Base-by-base conservation (phyloP, 768 basidiomycete genomes). In the Amanita pallidorosea region DNA sequence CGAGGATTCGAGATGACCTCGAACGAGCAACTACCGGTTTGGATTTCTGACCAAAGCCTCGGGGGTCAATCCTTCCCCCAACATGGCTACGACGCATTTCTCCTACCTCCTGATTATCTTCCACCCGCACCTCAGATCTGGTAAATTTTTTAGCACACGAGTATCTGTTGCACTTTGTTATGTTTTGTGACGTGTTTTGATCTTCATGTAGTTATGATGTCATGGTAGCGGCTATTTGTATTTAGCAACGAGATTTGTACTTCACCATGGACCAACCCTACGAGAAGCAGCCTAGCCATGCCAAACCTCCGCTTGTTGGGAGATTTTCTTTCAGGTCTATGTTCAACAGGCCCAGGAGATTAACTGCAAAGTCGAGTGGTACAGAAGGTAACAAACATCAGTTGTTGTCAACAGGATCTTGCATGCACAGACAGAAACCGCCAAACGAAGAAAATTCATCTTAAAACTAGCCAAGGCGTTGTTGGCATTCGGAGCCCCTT, bases 401-500 rank as follows among this genome's bases (percentile, higher is more conserved):
- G 12, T 22, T 17, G 11, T 31, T 18, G 15, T 17, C 17, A 9
- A 35, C 8, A 31, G 17, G 31, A 35, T 35, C 27, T 40, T 40
- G 27, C 49, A 33, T 31, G 29, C 11, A 41, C 15, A 41, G 5
- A 13, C 51, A 80, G 80, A 75, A 47, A 61, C 74, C 7, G 63
- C 68, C 27, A 70, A 66, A 42, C 73, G 79, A 46, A 72, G 75
- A 51, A 80, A 83, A 49, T 96, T 96, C 68, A 74, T 96, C 45
- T 70, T 94, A 58, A 84, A 83, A 61, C 76, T 96, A 22, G 88
- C 90, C 2, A 86, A 89, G 62, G 88, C 88, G 9, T 75, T 97
- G 52, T 79, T 97, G 62, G 75, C 82, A n/a, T 94, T 88, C 63
- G 93, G 93, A 17, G 88, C 92, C n/a, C 92, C 92, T 1, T 91